Percentiles rank a stretch among this genome's conserved stretches.
Conservation (phyloP, 2,329 filamentous ascomycete species). For the Biscogniauxia marginata region DNA sequence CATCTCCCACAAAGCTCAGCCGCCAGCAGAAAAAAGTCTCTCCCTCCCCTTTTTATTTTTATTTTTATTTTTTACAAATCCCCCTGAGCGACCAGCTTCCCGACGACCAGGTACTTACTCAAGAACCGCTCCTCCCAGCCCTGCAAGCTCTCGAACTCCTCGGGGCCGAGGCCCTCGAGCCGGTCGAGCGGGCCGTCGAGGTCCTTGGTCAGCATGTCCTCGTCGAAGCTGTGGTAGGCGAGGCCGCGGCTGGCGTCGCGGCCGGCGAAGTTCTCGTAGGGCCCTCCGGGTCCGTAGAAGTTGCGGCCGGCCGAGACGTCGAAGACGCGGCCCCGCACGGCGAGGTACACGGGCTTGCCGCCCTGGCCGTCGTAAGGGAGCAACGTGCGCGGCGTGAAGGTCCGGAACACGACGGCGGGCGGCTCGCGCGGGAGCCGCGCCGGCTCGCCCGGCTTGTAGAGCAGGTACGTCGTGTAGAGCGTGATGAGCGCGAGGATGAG, state of each 20-base stretch:
- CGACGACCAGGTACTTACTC: slow-evolving; percentile 95
- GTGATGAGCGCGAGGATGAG: slow-evolving; percentile 55
- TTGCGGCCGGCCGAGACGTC: slow-evolving; percentile 84
- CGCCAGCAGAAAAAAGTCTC: too few species aligned
- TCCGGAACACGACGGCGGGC: slow-evolving; percentile 61
- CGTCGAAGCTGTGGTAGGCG: slow-evolving; percentile 88
- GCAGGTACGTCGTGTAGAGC: slow-evolving; percentile 57
- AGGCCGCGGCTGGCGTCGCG: slow-evolving; percentile 85
- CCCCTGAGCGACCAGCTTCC: slow-evolving; percentile 64
- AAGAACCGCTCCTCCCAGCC: slow-evolving; percentile 93
- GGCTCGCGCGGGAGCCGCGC: slow-evolving; percentile 50
- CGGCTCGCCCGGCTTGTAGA: slow-evolving; percentile 50
- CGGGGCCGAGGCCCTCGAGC: slow-evolving; percentile 66
- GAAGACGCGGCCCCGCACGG: slow-evolving; percentile 88
- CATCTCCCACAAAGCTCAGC: too few species aligned
- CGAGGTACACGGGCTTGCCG: slow-evolving; percentile 76
- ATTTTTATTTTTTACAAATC: slow-evolving; percentile 26
- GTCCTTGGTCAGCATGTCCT: slow-evolving; percentile 92
- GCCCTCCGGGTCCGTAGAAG: slow-evolving; percentile 94
- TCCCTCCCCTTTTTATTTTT: too few species aligned
- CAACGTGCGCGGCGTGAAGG: slow-evolving; percentile 77
- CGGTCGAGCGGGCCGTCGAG: slow-evolving; percentile 79
- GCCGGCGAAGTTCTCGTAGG: slow-evolving; percentile 95
- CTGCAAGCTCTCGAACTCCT: slow-evolving; percentile 78
- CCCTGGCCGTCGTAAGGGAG: slow-evolving; percentile 79